phyloP scores from a whole-genome alignment of 2,329 filamentous ascomycete genomes.

The Aspergillus sp. region DNA sequence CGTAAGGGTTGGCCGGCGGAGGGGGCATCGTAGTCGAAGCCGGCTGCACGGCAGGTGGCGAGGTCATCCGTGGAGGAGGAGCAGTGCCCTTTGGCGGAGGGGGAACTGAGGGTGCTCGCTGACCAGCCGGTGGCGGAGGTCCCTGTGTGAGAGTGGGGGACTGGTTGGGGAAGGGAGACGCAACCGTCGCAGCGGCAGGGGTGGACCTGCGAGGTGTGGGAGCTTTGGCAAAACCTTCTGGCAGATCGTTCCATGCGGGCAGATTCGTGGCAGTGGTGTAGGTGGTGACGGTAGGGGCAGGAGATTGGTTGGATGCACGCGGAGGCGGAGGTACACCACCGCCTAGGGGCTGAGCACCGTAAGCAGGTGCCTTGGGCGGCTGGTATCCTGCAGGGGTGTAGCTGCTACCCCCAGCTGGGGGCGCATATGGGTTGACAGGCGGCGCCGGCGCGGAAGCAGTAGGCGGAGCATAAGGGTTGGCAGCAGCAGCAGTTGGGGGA shows the following conservation, averaged over 20 bases:
- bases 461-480: constrained; percentile 37
- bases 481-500: constrained; percentile 39
- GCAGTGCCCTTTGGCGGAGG: constrained; percentile 81
- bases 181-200: constrained; percentile 63
- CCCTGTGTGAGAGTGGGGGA: constrained; percentile 45
- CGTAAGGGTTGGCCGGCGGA: constrained; percentile 43
- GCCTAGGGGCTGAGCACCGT: constrained; percentile 50
- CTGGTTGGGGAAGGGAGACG: constrained; percentile 74
- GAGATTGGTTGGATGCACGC: constrained; percentile 68
- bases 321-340: constrained; percentile 60
- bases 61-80: constrained; percentile 67
- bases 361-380: constrained; percentile 50
- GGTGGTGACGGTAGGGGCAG: constrained; percentile 63
- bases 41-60: constrained; percentile 63
- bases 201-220: constrained; percentile 73
- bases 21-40: constrained; percentile 63
- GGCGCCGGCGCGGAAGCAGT: constrained; percentile 20
- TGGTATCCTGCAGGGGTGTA: constrained; percentile 57
- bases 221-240: constrained; percentile 73
- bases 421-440: constrained; percentile 33
- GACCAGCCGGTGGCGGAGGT: constrained; percentile 58
- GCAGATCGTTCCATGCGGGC: constrained; percentile 92
- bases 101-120: constrained; percentile 70
- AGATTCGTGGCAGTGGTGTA: constrained; percentile 65
- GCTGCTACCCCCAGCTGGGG: constrained; percentile 27